A percentile compares a stretch with the other conserved stretches of the same genome.
Evolutionary conservation across 805 yeast genomes (phyloP).

Genomic region (Ogataea nakhonphanomensis): DNA sequence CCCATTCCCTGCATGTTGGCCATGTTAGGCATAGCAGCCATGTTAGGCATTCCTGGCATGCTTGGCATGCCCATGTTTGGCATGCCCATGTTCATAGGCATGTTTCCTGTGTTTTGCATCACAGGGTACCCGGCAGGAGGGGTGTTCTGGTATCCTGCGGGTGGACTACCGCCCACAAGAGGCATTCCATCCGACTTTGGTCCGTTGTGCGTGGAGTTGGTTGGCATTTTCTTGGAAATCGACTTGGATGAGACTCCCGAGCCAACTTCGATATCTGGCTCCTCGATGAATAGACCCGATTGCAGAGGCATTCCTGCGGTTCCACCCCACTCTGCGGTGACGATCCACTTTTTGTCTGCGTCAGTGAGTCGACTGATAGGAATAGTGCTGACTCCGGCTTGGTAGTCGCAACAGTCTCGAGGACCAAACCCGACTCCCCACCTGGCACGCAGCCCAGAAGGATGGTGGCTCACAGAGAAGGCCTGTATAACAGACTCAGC

Average conservation of each 20-base stretch:
- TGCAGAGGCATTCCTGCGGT: constrained; percentile 82
- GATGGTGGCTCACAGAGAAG: constrained; percentile 57
- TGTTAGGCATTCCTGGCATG: constrained; percentile 13
- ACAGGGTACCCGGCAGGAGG: constrained; percentile 15
- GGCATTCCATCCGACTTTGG: constrained; percentile 60
- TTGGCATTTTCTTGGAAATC: constrained; percentile 87
- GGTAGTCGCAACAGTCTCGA: constrained; percentile 95
- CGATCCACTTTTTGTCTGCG: constrained; percentile 89
- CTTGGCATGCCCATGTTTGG: constrained; percentile 7
- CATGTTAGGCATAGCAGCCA: constrained; percentile 10
- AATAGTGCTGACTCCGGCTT: constrained; percentile 81
- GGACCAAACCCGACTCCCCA: constrained; percentile 99
- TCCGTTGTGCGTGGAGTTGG: constrained; percentile 80
- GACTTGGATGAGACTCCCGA: constrained; percentile 91
- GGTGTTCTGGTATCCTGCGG: constrained; percentile 10
- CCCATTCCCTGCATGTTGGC: constrained; percentile 6
- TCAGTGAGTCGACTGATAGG: constrained; percentile 88
- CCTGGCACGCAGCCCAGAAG: constrained; percentile 72
- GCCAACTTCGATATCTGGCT: constrained; percentile 97
- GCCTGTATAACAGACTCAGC: constrained; percentile 79
- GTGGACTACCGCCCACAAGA: constrained; percentile 12
- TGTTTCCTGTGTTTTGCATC: constrained; percentile 21
- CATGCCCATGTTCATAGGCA: constrained; percentile 23
- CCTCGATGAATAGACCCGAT: constrained; percentile 84
- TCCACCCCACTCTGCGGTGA: constrained; percentile 94